Base-by-base conservation (phyloP, 2,329 filamentous ascomycete species). In the Elsinoe necatrix region DNA sequence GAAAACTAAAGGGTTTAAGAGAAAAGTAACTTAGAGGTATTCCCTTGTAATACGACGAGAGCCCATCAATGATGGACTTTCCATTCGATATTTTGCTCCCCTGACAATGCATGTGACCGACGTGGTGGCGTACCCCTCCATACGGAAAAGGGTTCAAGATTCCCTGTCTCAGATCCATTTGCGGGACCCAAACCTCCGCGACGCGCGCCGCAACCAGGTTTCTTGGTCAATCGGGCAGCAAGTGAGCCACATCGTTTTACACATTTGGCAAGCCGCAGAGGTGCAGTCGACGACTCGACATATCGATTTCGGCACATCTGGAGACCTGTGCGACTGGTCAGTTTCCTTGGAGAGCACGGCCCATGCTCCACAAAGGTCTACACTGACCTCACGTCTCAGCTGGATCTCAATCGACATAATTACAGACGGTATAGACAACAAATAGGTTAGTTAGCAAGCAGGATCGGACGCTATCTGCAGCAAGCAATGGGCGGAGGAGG, bases 341-440 rank as follows among this genome's bases (percentile, higher is more conserved):
- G 48, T 37, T 45, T 45, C 34, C 48, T 34, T 21, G n/a, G 20
- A 35, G 34, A 39, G 48, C 48, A 37, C 34, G 48, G 48, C 25
- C 41, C 48, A 52, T 25, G 48, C 29, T 35, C 48, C 48, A 52
- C 34, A 52, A 52, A 52, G 48, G 48, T 52, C 48, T 9, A 52
- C 48, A 31, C 48, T 52, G 48, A 52, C 45, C 45, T 50, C 45
- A 50, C 45, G n/a, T 31, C 34, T 34, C 25, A 50, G 45, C 45
- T 34, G 25, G 45, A 31, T 37, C 14, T n/a, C 9, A 12, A 12
- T 12, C 34, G 34, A 37, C 34, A 37, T 37, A 37, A 4, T 7
- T 37, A 37, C 34, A n/a, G 4, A n/a, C 34, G 3, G 34, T 37
- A 37, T 37, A 37, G 9, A 14, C 12, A n/a, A 6, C 34, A 14